Base-by-base conservation (phyloP, 257 asterid species). In the Thymus quinquecostatus region DNA sequence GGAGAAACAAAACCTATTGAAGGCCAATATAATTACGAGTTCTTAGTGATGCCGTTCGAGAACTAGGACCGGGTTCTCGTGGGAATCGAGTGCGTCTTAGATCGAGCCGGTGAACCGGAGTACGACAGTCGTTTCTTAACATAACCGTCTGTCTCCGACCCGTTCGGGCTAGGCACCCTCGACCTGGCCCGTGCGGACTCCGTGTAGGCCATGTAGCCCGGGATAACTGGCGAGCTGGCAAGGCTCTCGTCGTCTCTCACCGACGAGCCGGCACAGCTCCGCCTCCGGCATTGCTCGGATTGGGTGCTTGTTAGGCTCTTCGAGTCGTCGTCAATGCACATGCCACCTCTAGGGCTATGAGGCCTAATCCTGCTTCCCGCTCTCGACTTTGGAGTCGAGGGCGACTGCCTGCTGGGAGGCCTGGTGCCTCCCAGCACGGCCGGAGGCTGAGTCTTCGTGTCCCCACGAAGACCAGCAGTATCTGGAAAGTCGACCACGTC, bases 201-300 rank as follows among this genome's bases (percentile, higher is more conserved):
- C 1, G 96, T 89, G 38, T 86, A 68, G 4, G 79, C 81, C 97
- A 89, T 88, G 85, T 89, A 92, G 66, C 96, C 70, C 3, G 91
- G 96, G 48, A 83, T 69, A 3, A 86, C 68, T 34, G 88, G 79
- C 1, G 92, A 86, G 81, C 96, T 86, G 9, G 81, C 75, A 1
- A 81, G 75, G 77, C 96, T 89, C 64, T 89, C 96, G 28, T 92
- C 96, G 56, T 92, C 96, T 82, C 93, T 80, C 58, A 78, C 68
- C 0, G 88, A 85, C n/a, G 96, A 86, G 21, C 90, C 82, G 0
- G 85, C 84, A 41, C 77, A 49, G 80, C 96, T 92, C 49, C 79
- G 88, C 83, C 92, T 86, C 75, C 87, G 64, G 9, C 72, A 81
- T 48, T 73, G 69, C 27, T 82, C 94, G 3, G 98, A 86, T 32